Percentiles rank a stretch among this genome's conserved stretches.
These are phyloP conservation scores for Penicillium sp. DNA, from an alignment of 2,329 filamentous ascomycete species.

Conservation along the genomic window DNA sequence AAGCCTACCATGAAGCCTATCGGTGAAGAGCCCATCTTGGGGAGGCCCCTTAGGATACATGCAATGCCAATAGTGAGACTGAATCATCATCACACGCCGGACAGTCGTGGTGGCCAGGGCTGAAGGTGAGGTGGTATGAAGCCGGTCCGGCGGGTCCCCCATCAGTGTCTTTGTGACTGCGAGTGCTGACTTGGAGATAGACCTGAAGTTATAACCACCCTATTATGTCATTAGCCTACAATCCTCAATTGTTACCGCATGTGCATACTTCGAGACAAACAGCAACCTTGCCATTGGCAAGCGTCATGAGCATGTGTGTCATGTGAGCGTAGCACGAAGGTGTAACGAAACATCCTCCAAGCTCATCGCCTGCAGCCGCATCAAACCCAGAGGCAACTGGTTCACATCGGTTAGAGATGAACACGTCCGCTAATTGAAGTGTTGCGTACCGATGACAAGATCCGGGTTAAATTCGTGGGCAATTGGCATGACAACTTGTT, in stretches of 20 bases:
- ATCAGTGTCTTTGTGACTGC: constrained; percentile 88
- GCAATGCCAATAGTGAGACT: constrained; percentile 75
- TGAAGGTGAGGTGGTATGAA: constrained; percentile 43
- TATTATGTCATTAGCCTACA: too few relatives aligned
- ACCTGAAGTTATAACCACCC: constrained; percentile 86
- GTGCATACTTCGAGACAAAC: too few relatives aligned
- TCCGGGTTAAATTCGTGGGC: constrained; percentile 89
- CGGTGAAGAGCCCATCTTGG: constrained; percentile 30
- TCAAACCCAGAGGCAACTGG: constrained; percentile 90
- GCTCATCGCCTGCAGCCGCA: constrained; percentile 81
- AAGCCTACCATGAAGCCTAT: constrained; percentile 57
- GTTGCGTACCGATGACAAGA: constrained; percentile 73
- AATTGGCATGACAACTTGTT: constrained; percentile 92
- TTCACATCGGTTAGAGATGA: too few relatives aligned
- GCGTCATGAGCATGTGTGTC: constrained; percentile 97
- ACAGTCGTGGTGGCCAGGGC: constrained; percentile 48
- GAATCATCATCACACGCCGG: constrained; percentile 49
- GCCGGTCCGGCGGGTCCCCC: constrained; percentile 73
- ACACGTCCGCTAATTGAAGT: too few relatives aligned
- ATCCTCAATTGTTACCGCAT: too few relatives aligned
- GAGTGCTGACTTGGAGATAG: constrained; percentile 84
- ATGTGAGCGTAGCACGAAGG: constrained; percentile 92
- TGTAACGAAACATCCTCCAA: constrained; percentile 86
- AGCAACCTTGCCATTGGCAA: constrained; percentile 78
- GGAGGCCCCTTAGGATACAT: constrained; percentile 57